A percentile compares a stretch with the other conserved stretches of the same genome.
Conservation (phyloP, 2,329 filamentous ascomycete genomes). For the Aureobasidium mangrovei region DNA sequence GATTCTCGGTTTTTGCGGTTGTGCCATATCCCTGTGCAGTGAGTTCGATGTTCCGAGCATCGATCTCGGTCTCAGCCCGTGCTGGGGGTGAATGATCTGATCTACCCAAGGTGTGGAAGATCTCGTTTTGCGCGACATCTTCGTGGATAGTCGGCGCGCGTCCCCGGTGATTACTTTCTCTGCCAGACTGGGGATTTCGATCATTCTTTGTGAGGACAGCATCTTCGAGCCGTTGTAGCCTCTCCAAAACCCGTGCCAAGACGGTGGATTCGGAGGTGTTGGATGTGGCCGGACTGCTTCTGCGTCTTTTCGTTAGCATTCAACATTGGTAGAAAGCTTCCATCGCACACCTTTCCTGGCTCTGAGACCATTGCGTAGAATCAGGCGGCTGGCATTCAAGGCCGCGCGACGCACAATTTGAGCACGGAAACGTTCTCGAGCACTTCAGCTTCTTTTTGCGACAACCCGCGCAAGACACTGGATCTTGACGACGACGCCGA, state of each 20-base stretch:
- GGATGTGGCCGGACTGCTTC: neutral
- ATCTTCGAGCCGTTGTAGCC: conserved; percentile 5
- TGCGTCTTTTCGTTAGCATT: neutral
- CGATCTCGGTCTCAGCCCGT: neutral
- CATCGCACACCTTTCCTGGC: neutral
- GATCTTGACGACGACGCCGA: conserved; percentile 22
- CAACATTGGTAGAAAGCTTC: neutral
- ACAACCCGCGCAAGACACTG: conserved; percentile 21
- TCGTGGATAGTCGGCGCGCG: neutral
- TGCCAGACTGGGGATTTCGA: neutral
- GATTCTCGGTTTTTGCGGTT: neutral
- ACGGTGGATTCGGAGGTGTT: neutral
- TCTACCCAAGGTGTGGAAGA: neutral
- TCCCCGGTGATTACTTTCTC: no score
- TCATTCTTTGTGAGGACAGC: conserved; percentile 4
- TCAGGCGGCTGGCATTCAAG: conserved; percentile 17
- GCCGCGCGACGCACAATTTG: conserved; percentile 20
- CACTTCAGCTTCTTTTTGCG: conserved; percentile 21
- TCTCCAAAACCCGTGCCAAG: conserved; percentile 3
- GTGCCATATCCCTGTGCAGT: neutral
- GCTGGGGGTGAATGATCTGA: neutral
- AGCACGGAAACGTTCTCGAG: conserved; percentile 19
- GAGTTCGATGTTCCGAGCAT: neutral
- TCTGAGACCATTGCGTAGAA: neutral
- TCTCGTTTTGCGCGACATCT: conserved; percentile 1